Conservation (phyloP, 148 eudicot species). For the Nepenthes gracilis region DNA sequence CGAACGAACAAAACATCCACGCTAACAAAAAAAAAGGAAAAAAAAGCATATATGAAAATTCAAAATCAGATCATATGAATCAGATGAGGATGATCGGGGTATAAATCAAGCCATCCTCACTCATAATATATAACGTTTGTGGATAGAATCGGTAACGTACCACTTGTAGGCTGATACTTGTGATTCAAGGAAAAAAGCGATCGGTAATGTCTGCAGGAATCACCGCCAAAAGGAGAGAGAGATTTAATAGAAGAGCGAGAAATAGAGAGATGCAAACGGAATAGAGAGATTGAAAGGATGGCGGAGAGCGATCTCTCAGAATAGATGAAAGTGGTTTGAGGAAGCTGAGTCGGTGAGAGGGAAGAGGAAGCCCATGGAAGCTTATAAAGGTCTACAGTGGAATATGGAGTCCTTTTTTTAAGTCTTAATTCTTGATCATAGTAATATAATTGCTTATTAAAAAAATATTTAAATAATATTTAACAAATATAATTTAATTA, state of each 20-base stretch:
- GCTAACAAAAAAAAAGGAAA: too few relatives aligned
- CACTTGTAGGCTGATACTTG: conserved; percentile 10
- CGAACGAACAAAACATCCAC: too few relatives aligned
- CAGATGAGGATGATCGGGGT: conserved; percentile 6
- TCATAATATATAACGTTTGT: background rate
- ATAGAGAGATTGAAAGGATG: conserved; percentile 1
- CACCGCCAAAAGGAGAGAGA: conserved; percentile 1
- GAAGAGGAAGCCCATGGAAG: too few relatives aligned
- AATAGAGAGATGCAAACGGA: conserved; percentile 4
- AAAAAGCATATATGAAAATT: background rate
- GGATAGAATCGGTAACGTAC: conserved; percentile 10
- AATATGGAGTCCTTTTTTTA: too few relatives aligned
- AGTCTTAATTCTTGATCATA: too few relatives aligned
- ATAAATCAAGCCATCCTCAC: too few relatives aligned
- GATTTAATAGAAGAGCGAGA: background rate
- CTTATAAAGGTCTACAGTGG: too few relatives aligned
- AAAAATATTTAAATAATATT: too few relatives aligned
- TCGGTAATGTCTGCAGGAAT: background rate
- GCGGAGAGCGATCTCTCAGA: background rate
- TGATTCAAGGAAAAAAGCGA: conserved; percentile 5
- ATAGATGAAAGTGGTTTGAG: too few relatives aligned
- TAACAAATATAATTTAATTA: too few relatives aligned
- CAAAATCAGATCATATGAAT: background rate
- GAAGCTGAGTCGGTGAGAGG: too few relatives aligned
- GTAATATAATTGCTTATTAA: too few relatives aligned